Conservation (phyloP, 345 rosid genomes). For the Xanthoceras sorbifolium region DNA sequence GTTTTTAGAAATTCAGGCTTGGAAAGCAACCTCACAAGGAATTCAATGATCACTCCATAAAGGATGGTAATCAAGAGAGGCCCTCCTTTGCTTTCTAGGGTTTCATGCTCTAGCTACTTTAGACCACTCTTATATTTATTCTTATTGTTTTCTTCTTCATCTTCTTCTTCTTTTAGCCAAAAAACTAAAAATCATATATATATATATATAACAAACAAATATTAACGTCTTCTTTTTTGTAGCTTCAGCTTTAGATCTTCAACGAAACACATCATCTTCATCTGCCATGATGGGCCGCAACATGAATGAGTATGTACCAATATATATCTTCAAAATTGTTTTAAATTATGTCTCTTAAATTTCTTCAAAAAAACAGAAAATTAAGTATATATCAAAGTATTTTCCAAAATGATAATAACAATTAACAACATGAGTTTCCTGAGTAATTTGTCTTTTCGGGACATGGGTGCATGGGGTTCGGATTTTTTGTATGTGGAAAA, state of each 20-base stretch:
- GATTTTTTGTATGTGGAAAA: conserved; percentile 31
- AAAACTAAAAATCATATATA: neutral
- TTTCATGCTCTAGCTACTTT: conserved; percentile 20
- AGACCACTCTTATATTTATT: neutral
- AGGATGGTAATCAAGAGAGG: conserved; percentile 81
- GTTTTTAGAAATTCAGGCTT: conserved; percentile 80
- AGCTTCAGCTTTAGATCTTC: conserved; percentile 85
- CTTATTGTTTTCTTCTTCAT: neutral
- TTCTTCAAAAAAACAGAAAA: neutral
- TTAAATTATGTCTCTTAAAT: neutral
- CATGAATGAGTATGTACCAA: conserved; percentile 84
- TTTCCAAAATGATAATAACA: neutral
- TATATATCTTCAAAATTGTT: neutral
- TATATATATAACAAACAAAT: neutral
- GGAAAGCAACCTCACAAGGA: conserved; percentile 99
- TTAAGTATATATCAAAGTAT: neutral
- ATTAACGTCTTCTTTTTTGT: neutral
- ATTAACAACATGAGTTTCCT: neutral
- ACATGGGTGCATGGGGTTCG: too few species aligned
- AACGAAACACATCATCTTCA: conserved; percentile 81
- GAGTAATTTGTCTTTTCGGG: conserved; percentile 4
- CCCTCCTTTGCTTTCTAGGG: conserved; percentile 41
- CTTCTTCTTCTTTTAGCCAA: neutral
- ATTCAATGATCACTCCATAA: conserved; percentile 87
- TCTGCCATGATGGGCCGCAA: conserved; percentile 85